Conservation (phyloP, 129 eudicot genomes). For the carrot (Daucus carota) region DH1_v3.0 NC_030382.2:55638001-55638500, state of each 20-base stretch:
- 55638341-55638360: slow-evolving; percentile 53
- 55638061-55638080: slow-evolving; percentile 49
- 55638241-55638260: slow-evolving; percentile 35
- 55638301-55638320: slow-evolving; percentile 68
- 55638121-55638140: slow-evolving; percentile 56
- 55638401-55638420: slow-evolving; percentile 63
- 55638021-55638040: neutral
- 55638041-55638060: neutral
- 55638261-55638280: slow-evolving; percentile 46
- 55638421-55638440: slow-evolving; percentile 89
- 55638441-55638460: slow-evolving; percentile 42
- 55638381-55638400: slow-evolving; percentile 46
- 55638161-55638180: slow-evolving; percentile 36
- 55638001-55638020: neutral
- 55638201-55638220: slow-evolving; percentile 10
- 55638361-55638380: slow-evolving; percentile 32
- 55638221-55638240: slow-evolving; percentile 27
- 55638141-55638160: slow-evolving; percentile 55
- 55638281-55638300: slow-evolving; percentile 18
- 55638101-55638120: slow-evolving; percentile 65
- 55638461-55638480: slow-evolving; percentile 34
- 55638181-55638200: slow-evolving; percentile 65
- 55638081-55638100: slow-evolving; percentile 79
- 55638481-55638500: slow-evolving; percentile 38
- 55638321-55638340: slow-evolving; percentile 42